Percentiles rank a stretch among this genome's conserved stretches.
These are phyloP conservation scores for Fragilaria crotonensis DNA, from an alignment of 108 stramenopile species.

Conservation along the genomic window DNA sequence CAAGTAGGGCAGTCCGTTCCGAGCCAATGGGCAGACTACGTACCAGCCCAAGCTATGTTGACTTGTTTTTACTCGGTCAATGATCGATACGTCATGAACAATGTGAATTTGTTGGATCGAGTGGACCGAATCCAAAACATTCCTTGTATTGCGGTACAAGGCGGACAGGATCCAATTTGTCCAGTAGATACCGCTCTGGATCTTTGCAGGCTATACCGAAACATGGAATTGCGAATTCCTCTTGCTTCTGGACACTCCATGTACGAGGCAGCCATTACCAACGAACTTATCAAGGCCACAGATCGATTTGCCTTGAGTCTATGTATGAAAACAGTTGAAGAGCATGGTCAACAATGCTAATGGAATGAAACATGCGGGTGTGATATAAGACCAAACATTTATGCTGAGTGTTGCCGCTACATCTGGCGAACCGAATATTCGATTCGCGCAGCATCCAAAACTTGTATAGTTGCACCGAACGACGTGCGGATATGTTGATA, in stretches of 20 bases:
- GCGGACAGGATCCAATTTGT: constrained; percentile 60
- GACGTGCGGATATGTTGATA: no score
- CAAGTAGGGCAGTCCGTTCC: background rate
- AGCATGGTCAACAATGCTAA: no score
- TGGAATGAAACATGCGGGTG: no score
- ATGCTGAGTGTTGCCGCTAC: no score
- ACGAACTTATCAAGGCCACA: constrained; percentile 57
- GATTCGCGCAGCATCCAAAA: no score
- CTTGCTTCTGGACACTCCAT: constrained; percentile 60
- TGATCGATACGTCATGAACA: constrained; percentile 26
- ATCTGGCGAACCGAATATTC: no score
- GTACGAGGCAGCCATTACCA: constrained; percentile 60
- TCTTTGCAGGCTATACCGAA: constrained; percentile 17
- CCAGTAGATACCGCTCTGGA: constrained; percentile 71
- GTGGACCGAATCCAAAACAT: constrained; percentile 15
- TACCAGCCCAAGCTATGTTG: constrained; percentile 74
- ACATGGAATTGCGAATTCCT: constrained; percentile 60
- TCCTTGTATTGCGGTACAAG: constrained; percentile 69
- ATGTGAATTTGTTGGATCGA: constrained; percentile 11
- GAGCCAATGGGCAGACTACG: background rate
- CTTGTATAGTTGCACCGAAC: no score
- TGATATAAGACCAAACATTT: no score
- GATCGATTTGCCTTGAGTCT: no score
- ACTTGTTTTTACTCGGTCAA: constrained; percentile 72
- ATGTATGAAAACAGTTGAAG: no score